Conservation (phyloP, 495 filamentous ascomycete species). For the Neurospora sp. region DNA sequence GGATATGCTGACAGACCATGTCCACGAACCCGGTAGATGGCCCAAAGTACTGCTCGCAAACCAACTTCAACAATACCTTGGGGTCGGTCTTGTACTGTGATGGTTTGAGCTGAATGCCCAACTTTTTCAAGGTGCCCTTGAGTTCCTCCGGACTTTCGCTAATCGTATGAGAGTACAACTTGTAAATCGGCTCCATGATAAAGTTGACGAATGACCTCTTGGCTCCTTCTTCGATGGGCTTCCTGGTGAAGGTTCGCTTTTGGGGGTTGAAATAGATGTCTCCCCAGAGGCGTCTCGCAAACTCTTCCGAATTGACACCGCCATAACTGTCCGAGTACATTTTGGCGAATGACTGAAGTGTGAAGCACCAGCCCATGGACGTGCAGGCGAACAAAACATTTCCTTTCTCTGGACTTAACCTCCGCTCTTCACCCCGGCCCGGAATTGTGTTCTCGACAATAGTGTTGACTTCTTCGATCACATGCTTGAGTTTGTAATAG, state of each 20-base stretch:
- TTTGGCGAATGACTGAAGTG: constrained; percentile 81
- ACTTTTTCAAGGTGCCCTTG: constrained; percentile 63
- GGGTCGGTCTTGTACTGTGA: constrained; percentile 85
- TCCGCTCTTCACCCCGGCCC: constrained; percentile 66
- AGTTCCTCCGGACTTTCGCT: constrained; percentile 83
- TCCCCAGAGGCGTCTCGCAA: constrained; percentile 79
- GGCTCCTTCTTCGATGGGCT: constrained; percentile 67
- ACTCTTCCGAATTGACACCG: constrained; percentile 67
- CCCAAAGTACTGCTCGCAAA: constrained; percentile 90
- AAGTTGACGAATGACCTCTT: constrained; percentile 91
- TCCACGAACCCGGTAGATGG: constrained; percentile 85
- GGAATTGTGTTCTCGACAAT: constrained; percentile 82
- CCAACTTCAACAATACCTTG: constrained; percentile 75
- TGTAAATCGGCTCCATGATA: constrained; percentile 93
- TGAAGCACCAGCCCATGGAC: constrained; percentile 94
- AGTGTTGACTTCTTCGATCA: constrained; percentile 95
- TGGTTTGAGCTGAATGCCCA: constrained; percentile 81
- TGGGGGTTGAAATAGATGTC: constrained; percentile 93
- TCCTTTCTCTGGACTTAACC: constrained; percentile 90
- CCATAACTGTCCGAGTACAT: constrained; percentile 91
- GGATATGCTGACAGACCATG: constrained; percentile 85
- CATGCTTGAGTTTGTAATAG: constrained; percentile 97
- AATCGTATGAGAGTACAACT: constrained; percentile 91
- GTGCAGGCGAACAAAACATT: constrained; percentile 94
- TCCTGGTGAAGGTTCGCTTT: constrained; percentile 83